These are phyloP conservation scores for Nepenthes alata DNA, from an alignment of 179 eudicot genomes.

Conservation along the genomic window DNA sequence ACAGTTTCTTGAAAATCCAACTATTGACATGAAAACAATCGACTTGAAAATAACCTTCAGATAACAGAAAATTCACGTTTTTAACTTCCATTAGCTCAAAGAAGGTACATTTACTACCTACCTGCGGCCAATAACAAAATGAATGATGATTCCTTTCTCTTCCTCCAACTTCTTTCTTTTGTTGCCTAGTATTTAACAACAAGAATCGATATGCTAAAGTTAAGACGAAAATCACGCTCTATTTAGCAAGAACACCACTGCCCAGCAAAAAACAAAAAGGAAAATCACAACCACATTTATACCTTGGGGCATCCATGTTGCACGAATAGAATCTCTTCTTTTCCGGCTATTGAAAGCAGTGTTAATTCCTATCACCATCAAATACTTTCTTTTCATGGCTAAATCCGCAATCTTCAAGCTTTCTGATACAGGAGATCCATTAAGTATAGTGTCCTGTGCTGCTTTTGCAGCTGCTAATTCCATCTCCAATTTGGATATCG, in stretches of 20 bases:
- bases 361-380: slow-evolving; percentile 82
- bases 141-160: slow-evolving; percentile 80
- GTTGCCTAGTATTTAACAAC: slow-evolving; percentile 39
- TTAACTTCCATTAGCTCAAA: neutral
- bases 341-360: slow-evolving; percentile 95
- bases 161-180: slow-evolving; percentile 62
- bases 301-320: slow-evolving; percentile 99
- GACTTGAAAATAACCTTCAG: too few species aligned
- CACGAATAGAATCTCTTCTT: slow-evolving; percentile 92
- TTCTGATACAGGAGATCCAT: slow-evolving; percentile 58
- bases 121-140: slow-evolving; percentile 97
- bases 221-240: too few species aligned
- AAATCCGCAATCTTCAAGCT: slow-evolving; percentile 13
- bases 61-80: too few species aligned
- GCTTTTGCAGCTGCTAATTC: slow-evolving; percentile 80
- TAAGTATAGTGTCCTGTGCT: slow-evolving; percentile 59
- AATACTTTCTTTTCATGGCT: slow-evolving; percentile 48
- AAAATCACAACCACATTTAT: neutral
- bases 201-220: neutral
- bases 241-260: too few species aligned
- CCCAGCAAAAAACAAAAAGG: too few species aligned
- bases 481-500: slow-evolving; percentile 70
- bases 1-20: too few species aligned
- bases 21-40: too few species aligned
- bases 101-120: slow-evolving; percentile 2